Evolutionary conservation across 331 rosid genomes (phyloP).

Genomic region (Dryas integrifolia): DNA sequence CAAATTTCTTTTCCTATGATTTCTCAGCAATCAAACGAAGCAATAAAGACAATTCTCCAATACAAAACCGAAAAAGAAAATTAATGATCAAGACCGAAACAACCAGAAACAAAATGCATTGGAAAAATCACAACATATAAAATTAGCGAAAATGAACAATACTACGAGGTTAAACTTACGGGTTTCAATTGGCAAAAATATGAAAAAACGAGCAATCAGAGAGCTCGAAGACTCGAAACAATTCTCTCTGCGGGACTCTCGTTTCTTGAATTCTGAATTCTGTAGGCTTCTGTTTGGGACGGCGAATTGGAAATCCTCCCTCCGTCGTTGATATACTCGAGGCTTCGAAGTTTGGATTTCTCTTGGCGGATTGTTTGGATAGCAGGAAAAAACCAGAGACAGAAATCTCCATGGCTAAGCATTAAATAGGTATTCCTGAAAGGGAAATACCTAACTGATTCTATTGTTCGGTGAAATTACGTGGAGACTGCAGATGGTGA

Average conservation of each 20-base stretch:
- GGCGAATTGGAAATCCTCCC: slow-evolving; percentile 8
- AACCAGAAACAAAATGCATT: neutral
- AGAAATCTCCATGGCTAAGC: slow-evolving; percentile 26
- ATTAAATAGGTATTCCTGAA: slow-evolving; percentile 59
- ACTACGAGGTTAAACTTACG: neutral
- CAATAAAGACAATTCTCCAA: slow-evolving; percentile 10
- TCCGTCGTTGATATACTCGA: slow-evolving; percentile 22
- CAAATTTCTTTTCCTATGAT: slow-evolving; percentile 9
- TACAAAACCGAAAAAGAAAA: neutral
- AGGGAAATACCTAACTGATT: slow-evolving; percentile 15
- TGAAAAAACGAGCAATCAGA: slow-evolving; percentile 28
- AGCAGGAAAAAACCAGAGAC: slow-evolving; percentile 20
- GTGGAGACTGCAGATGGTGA: neutral
- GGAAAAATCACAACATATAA: neutral
- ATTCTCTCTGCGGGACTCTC: neutral
- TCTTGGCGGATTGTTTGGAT: slow-evolving; percentile 28
- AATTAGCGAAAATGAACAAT: neutral
- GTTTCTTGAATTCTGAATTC: neutral
- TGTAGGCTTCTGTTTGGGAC: slow-evolving; percentile 9
- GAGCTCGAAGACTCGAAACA: slow-evolving; percentile 32
- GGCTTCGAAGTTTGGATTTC: slow-evolving; percentile 42
- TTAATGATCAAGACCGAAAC: neutral
- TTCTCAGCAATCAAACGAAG: slow-evolving; percentile 24
- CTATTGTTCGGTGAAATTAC: slow-evolving; percentile 27
- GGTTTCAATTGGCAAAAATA: neutral